A percentile compares a stretch with the other conserved stretches of the same genome.
These are phyloP conservation scores for Clohesyomyces aquaticus DNA, from an alignment of 495 filamentous ascomycete genomes.

Conservation along the genomic window DNA sequence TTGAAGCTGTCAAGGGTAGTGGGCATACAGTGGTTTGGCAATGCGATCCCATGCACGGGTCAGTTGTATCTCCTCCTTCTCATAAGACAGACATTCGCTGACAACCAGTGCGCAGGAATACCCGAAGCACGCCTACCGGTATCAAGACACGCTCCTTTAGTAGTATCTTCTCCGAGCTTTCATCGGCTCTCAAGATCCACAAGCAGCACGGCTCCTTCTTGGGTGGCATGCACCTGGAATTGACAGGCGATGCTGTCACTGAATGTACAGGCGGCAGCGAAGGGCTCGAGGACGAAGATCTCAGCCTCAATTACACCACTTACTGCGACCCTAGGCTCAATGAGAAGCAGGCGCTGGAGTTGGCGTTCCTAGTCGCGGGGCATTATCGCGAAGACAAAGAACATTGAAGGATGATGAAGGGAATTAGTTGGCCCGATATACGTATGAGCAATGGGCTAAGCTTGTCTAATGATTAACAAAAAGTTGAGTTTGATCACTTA, in stretches of 20 bases:
- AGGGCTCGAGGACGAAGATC: slow-evolving; percentile 81
- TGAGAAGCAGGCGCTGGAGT: slow-evolving; percentile 94
- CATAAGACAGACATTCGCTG: not conserved
- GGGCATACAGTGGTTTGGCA: slow-evolving; percentile 89
- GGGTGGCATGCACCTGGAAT: slow-evolving; percentile 91
- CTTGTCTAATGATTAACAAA: not conserved
- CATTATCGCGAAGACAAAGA: slow-evolving; percentile 62
- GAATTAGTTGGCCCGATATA: not conserved
- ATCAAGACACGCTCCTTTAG: slow-evolving; percentile 90
- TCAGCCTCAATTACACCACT: slow-evolving; percentile 85
- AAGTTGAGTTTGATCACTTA: no score
- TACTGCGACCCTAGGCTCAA: slow-evolving; percentile 96
- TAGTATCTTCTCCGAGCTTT: slow-evolving; percentile 82
- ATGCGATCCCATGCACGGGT: slow-evolving; percentile 98
- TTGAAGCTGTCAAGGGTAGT: slow-evolving; percentile 78
- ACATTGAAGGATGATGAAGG: not conserved
- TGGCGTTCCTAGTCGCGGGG: slow-evolving; percentile 90
- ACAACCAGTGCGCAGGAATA: slow-evolving; percentile 55
- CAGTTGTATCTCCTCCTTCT: slow-evolving; percentile 33
- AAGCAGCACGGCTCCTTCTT: slow-evolving; percentile 79
- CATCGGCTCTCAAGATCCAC: slow-evolving; percentile 79
- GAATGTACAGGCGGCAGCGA: slow-evolving; percentile 93
- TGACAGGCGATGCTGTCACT: slow-evolving; percentile 94
- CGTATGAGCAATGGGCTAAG: not conserved
- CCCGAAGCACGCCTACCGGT: slow-evolving; percentile 66